Percentiles rank a stretch among this genome's conserved stretches.
phyloP scores from a whole-genome alignment of 257 asterid species.

The Nicotiana undulata region DNA sequence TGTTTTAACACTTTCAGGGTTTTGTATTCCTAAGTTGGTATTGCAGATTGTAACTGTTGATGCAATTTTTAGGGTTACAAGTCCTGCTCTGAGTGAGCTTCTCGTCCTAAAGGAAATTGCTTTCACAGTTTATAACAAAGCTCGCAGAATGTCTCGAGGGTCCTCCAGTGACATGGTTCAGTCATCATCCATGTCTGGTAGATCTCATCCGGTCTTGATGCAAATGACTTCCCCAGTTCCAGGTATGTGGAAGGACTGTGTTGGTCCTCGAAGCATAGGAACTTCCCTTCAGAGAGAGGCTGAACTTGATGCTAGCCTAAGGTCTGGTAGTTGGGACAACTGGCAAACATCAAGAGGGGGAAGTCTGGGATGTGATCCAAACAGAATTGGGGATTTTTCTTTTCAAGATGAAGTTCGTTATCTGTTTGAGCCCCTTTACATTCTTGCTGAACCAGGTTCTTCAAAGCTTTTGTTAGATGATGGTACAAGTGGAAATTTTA shows the following conservation, averaged over 20 bases:
- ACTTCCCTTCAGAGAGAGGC: constrained; percentile 73
- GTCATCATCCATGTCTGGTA: constrained; percentile 48
- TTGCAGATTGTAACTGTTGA: constrained; percentile 96
- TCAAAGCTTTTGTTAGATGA: constrained; percentile 69
- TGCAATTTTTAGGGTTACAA: constrained; percentile 89
- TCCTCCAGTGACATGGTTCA: constrained; percentile 50
- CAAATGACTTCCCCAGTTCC: constrained; percentile 66
- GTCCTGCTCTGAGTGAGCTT: constrained; percentile 81
- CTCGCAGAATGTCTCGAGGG: constrained; percentile 74
- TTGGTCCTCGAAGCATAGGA: constrained; percentile 63
- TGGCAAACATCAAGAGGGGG: constrained; percentile 87
- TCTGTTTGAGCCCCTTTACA: constrained; percentile 91
- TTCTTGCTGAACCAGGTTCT: constrained; percentile 93
- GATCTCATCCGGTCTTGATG: constrained; percentile 66
- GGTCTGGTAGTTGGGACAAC: constrained; percentile 87
- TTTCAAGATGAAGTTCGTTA: constrained; percentile 68
- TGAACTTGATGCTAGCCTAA: constrained; percentile 81
- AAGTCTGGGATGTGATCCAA: constrained; percentile 63
- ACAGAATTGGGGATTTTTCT: constrained; percentile 56
- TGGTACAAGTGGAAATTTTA: constrained; percentile 61
- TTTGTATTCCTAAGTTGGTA: constrained; percentile 83
- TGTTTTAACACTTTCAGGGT: constrained; percentile 85
- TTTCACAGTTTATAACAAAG: constrained; percentile 93
- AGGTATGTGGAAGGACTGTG: constrained; percentile 95
- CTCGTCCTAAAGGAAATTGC: constrained; percentile 84